phyloP scores from a whole-genome alignment of 148 eudicot genomes.

The Nepenthes mirabilis region DNA sequence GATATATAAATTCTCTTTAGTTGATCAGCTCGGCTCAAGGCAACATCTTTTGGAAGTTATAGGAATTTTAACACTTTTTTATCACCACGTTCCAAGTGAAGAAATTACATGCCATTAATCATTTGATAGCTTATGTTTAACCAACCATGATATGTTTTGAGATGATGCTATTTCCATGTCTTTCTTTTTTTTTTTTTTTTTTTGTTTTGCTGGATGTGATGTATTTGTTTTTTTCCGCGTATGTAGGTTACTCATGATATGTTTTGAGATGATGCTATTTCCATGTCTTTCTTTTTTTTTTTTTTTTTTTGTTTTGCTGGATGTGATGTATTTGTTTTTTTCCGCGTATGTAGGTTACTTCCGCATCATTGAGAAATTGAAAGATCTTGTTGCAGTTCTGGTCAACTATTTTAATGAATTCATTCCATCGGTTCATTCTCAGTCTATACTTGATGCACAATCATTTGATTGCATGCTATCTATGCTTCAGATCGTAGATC shows the following conservation, averaged over 20 bases:
- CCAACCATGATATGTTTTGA: no score
- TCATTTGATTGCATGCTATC: constrained; percentile 72
- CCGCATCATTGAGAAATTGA: constrained; percentile 33
- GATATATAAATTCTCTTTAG: no score
- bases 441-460: constrained; percentile 44
- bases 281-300: not conserved
- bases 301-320: not conserved
- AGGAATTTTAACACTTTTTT: no score
- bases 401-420: constrained; percentile 62
- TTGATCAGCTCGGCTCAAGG: no score
- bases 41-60: no score
- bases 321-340: not conserved
- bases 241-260: constrained; percentile 29
- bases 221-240: no score
- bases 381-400: constrained; percentile 56
- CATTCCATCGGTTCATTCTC: constrained; percentile 29
- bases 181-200: not conserved
- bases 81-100: no score
- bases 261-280: not conserved
- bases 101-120: no score
- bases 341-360: constrained; percentile 25
- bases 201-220: not conserved
- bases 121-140: no score
- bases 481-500: constrained; percentile 68
- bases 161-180: no score